A percentile compares a stretch with the other conserved stretches of the same genome.
Conservation (phyloP, 2,329 filamentous ascomycete genomes). For the Blastomyces emzantsi region DNA sequence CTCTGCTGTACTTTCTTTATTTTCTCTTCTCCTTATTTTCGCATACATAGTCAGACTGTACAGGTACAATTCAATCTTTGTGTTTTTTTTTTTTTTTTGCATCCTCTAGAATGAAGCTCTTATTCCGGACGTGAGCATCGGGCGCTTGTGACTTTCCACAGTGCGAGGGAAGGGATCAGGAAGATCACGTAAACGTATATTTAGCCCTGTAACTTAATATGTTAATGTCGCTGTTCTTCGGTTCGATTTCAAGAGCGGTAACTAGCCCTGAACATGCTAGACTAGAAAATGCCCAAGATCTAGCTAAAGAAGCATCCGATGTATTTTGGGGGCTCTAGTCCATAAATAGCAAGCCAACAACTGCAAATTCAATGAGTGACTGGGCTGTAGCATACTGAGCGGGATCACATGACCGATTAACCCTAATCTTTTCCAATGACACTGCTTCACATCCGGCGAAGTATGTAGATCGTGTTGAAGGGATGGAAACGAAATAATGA, state of each 20-base stretch:
- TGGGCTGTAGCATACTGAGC: too few relatives aligned
- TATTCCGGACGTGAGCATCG: not conserved
- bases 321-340: not conserved
- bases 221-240: not conserved
- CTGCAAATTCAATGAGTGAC: not conserved
- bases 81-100: not conserved
- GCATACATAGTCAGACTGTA: not conserved
- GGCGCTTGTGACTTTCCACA: too few relatives aligned
- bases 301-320: not conserved
- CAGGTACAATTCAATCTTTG: not conserved
- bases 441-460: too few relatives aligned
- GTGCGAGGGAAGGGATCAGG: too few relatives aligned
- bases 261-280: not conserved
- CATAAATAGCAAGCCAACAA: not conserved
- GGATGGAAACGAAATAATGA: not conserved
- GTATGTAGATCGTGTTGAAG: not conserved
- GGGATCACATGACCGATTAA: not conserved
- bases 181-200: too few relatives aligned
- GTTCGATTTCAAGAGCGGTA: not conserved
- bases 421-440: too few relatives aligned
- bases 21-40: not conserved
- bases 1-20: not conserved
- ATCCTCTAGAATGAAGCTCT: not conserved
- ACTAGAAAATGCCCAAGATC: not conserved
- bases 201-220: too few relatives aligned